phyloP scores from a whole-genome alignment of 176 grass and related monocot genomes.

The Ampelocalamus luodianensis region DNA sequence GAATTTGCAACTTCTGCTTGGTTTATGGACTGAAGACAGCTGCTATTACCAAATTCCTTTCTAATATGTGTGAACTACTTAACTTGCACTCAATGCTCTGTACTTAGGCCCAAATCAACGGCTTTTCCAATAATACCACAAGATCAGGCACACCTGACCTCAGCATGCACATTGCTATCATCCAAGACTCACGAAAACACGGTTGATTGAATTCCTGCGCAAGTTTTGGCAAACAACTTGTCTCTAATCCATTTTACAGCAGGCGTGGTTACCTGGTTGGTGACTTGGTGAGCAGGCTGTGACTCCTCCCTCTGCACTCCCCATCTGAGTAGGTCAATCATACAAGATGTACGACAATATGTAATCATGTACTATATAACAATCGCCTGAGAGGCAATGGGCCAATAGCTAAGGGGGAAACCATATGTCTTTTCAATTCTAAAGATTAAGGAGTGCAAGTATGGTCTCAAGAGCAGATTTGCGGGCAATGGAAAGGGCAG shows the following conservation, averaged over 20 bases:
- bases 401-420: background rate
- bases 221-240: conserved; percentile 42
- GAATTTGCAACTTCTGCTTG: background rate
- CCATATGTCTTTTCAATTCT: background rate
- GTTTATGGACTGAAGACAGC: background rate
- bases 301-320: background rate
- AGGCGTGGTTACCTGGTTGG: conserved; percentile 40
- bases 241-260: background rate
- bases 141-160: background rate
- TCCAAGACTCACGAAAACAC: background rate
- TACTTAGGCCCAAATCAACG: background rate
- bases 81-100: background rate
- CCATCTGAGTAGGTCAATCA: conserved; percentile 30
- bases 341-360: background rate
- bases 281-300: background rate
- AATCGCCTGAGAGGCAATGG: background rate
- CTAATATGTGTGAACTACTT: background rate
- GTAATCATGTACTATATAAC: background rate
- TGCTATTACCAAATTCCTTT: background rate
- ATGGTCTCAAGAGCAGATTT: conserved; percentile 15
- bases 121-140: background rate
- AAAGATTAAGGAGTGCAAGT: background rate
- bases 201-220: background rate
- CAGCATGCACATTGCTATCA: background rate
- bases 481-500: background rate